These are phyloP conservation scores for Solanum pinnatisectum DNA, from an alignment of 257 asterid genomes.

Conservation along the genomic window DNA sequence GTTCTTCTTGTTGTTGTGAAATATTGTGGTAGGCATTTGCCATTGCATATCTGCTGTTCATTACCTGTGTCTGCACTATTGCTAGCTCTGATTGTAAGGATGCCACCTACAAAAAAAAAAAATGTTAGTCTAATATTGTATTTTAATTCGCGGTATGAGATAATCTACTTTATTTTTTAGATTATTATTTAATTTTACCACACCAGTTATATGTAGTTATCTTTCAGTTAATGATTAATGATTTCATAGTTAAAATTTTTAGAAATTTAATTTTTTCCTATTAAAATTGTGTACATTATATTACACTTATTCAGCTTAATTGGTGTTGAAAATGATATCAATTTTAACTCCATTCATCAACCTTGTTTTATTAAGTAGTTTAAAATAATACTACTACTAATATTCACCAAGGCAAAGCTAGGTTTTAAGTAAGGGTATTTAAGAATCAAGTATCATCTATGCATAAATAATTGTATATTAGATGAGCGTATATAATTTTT, in stretches of 20 bases:
- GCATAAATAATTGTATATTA: background rate
- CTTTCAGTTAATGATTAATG: no score
- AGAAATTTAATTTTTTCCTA: background rate
- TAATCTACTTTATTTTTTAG: background rate
- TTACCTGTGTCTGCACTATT: conserved; percentile 59
- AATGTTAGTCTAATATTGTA: background rate
- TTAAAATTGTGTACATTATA: background rate
- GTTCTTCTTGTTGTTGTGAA: conserved; percentile 16
- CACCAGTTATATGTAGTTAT: no score
- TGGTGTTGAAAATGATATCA: background rate
- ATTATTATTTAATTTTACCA: no score
- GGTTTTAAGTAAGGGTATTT: background rate
- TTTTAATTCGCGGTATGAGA: no score
- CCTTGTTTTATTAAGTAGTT: background rate
- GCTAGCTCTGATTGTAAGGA: conserved; percentile 70
- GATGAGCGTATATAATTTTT: background rate
- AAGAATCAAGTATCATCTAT: background rate
- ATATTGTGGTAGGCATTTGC: conserved; percentile 43
- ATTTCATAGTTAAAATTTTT: no score
- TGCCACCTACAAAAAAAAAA: conserved; percentile 37
- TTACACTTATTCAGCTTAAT: background rate
- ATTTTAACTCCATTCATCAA: background rate
- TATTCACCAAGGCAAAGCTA: background rate
- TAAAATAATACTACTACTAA: background rate
- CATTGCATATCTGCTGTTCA: conserved; percentile 51